Evolutionary conservation across 805 yeast genomes (phyloP), one percentile per base, ranked within the genome.

Genomic region (Ogataea nitratoaversa): DNA sequence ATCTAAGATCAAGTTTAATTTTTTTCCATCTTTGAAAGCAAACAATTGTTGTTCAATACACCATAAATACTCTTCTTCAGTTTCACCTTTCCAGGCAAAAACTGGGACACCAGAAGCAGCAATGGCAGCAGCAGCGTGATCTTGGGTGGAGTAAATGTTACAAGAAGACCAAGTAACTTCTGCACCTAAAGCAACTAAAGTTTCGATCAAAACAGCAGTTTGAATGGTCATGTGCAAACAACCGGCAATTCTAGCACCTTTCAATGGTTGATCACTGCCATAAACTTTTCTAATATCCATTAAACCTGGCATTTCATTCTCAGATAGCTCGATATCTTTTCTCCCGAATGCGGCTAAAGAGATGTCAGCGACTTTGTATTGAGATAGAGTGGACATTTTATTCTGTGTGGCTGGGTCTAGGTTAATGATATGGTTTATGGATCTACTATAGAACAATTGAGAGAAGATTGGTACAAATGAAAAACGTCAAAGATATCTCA

Each of bases 71-170:
- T 91, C 99, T 78, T 91, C 98, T 73, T 91, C 99, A 70, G 98
- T 88, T 82, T 91, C 98, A 69, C 99, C 98, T 81, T 91, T 91
- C 99, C 99, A 91, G 62, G 99, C 99, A 59, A 88, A 91, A 54
- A 91, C 99, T 65, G 99, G 98, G 46, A 91, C 95, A 75, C 99
- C 99, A 56, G 96, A 71, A 57, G 98, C 99, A 59, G 99, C 99
- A 69, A 91, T 93, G 60, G 98, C 98, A 63, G 99, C 97, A 61
- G 99, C 98, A 58, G 98, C 98, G 70, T 91, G 98, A 74, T 91
- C 99, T 78, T 91, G 99, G 55, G 99, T 91, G 59, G 98, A 90
- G 84, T 87, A 91, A 62, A 91, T 91, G 95, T 91, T 91, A 81
- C 99, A 91, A 36, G 96, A 88, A 51, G 96, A 80, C 99, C 99